phyloP scores from a whole-genome alignment of 108 stramenopile genomes.

The Skeletonema menzelii region DNA sequence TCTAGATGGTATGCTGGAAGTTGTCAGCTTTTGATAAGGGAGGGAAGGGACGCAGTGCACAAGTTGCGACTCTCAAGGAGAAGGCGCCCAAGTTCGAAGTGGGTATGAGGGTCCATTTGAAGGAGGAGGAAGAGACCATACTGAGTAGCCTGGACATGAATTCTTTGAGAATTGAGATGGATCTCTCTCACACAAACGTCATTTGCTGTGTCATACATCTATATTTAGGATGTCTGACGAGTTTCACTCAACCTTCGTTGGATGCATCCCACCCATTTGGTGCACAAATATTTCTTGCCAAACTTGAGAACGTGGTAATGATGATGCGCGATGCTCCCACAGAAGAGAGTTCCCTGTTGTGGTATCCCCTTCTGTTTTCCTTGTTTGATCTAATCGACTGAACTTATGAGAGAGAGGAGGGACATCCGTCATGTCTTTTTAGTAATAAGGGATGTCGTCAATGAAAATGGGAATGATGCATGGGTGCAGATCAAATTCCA shows the following conservation, averaged over 20 bases:
- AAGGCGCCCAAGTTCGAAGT: conserved; percentile 22
- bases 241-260: conserved; percentile 14
- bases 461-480: too few relatives aligned
- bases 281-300: conserved; percentile 32
- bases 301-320: conserved; percentile 28
- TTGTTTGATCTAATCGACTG: neutral
- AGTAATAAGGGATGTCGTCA: too few relatives aligned
- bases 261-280: conserved; percentile 13
- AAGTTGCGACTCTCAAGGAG: conserved; percentile 24
- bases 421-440: too few relatives aligned
- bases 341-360: conserved; percentile 16
- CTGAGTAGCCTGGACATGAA: neutral
- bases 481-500: neutral
- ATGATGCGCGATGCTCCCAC: conserved; percentile 47
- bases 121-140: conserved; percentile 43
- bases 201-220: neutral
- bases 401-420: too few relatives aligned
- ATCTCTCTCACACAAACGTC: neutral
- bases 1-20: too few relatives aligned
- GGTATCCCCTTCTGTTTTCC: conserved; percentile 37
- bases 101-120: conserved; percentile 38
- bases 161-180: neutral
- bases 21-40: conserved; percentile 32
- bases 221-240: conserved; percentile 1
- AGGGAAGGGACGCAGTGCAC: conserved; percentile 21